These are phyloP conservation scores for Entomortierella chlamydospora DNA, from an alignment of 192 early-diverging fungal species.

Conservation along the genomic window DNA sequence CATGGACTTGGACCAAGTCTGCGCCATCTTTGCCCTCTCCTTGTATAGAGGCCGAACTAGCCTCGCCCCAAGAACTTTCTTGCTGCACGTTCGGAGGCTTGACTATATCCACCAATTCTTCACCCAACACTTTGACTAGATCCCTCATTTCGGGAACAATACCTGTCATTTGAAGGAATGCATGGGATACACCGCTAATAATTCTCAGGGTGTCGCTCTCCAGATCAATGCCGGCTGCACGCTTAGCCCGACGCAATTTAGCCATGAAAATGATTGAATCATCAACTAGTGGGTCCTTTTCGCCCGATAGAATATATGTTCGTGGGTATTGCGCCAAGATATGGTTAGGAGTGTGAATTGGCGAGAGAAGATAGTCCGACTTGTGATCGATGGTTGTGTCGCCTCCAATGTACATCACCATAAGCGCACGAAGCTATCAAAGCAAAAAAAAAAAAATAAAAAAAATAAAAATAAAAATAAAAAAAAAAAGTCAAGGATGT, in stretches of 20 bases:
- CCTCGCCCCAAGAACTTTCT: constrained; percentile 9
- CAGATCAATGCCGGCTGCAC: constrained; percentile 22
- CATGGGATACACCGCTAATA: constrained; percentile 76
- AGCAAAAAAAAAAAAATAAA: constrained; percentile 15
- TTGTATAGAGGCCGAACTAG: constrained; percentile 9
- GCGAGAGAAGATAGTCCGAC: constrained; percentile 87
- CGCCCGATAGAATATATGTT: constrained; percentile 91
- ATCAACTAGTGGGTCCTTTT: constrained; percentile 97
- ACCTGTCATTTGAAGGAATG: constrained; percentile 75
- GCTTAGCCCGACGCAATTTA: constrained; percentile 86
- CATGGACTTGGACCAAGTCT: constrained; percentile 10
- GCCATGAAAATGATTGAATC: constrained; percentile 94
- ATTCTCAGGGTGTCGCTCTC: constrained; percentile 65
- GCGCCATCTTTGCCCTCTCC: not conserved
- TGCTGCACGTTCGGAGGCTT: not conserved
- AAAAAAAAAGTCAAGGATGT: not conserved
- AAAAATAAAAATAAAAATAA: not conserved
- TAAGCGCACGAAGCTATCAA: constrained; percentile 73
- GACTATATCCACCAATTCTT: constrained; percentile 44
- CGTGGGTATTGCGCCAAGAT: constrained; percentile 91
- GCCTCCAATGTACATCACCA: constrained; percentile 88
- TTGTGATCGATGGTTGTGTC: constrained; percentile 81
- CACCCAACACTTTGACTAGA: constrained; percentile 56
- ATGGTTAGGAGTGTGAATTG: constrained; percentile 85
- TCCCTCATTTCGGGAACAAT: constrained; percentile 79